phyloP scores from a whole-genome alignment of 1,284 basidiomycete genomes.

The Bjerkandera adusta region DNA sequence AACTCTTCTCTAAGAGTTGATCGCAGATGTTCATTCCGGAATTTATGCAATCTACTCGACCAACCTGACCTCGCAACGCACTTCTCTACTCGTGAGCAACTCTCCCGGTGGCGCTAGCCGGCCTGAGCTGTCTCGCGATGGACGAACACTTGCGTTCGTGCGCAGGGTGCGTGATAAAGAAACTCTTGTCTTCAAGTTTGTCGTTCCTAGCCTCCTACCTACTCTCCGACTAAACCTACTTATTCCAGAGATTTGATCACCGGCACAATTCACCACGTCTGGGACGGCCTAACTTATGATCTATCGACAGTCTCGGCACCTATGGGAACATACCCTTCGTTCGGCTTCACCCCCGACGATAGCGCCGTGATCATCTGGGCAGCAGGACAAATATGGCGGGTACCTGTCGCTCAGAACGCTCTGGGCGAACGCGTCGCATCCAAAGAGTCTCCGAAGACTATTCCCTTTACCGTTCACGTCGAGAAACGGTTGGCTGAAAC shows the following conservation, averaged over 20 bases:
- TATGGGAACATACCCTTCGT: conserved; percentile 76
- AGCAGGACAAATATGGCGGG: conserved; percentile 60
- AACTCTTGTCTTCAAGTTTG: conserved; percentile 66
- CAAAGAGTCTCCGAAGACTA: conserved; percentile 39
- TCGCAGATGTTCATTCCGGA: conserved; percentile 60
- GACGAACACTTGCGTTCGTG: conserved; percentile 68
- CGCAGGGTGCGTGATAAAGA: conserved; percentile 71
- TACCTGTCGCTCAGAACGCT: conserved; percentile 51
- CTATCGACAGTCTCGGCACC: conserved; percentile 59
- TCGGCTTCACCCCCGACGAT: conserved; percentile 61
- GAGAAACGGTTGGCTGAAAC: conserved; percentile 65
- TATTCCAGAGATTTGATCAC: conserved; percentile 57
- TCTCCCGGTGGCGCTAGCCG: conserved; percentile 68
- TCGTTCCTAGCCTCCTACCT: conserved; percentile 6
- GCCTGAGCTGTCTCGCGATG: conserved; percentile 70
- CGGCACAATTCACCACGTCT: conserved; percentile 62
- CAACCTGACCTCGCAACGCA: conserved; percentile 55
- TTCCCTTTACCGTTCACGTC: conserved; percentile 60
- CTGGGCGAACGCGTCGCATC: conserved; percentile 47
- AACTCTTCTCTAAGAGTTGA: not conserved
- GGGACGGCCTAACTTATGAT: conserved; percentile 69
- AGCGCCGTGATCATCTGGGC: conserved; percentile 71
- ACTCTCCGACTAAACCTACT: not conserved
- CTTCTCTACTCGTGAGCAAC: conserved; percentile 49
- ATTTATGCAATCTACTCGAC: conserved; percentile 67